Conservation (phyloP, 2,329 filamentous ascomycete genomes). For the Fusarium neocosmosporiellum region DNA sequence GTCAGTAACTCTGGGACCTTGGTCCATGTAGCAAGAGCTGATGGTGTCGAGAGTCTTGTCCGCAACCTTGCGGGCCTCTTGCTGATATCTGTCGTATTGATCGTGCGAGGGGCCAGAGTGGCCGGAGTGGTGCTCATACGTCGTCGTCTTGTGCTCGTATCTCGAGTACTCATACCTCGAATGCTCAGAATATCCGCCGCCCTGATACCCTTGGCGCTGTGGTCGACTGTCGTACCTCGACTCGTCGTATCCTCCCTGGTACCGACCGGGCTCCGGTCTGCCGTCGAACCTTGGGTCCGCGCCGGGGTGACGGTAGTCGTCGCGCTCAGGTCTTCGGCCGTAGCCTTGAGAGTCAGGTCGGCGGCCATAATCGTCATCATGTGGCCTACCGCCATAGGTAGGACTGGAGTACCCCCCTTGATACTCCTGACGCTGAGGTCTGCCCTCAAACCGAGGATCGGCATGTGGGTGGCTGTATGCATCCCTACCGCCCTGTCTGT, state of each 20-base stretch:
- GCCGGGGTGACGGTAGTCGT: conserved; percentile 17
- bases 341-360: conserved; percentile 17
- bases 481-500: conserved; percentile 1
- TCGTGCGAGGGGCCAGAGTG: conserved; percentile 35
- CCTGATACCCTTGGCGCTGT: conserved; percentile 7
- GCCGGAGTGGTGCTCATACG: conserved; percentile 9
- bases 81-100: conserved; percentile 78
- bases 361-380: background rate
- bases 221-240: conserved; percentile 17
- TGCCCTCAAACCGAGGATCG: conserved; percentile 23
- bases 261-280: conserved; percentile 4
- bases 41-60: conserved; percentile 78
- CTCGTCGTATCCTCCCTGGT: conserved; percentile 3
- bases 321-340: conserved; percentile 5
- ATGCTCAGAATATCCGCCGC: conserved; percentile 4
- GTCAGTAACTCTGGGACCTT: conserved; percentile 74
- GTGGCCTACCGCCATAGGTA: conserved; percentile 4
- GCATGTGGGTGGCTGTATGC: conserved; percentile 27
- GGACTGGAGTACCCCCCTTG: conserved; percentile 19
- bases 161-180: conserved; percentile 21
- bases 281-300: conserved; percentile 19
- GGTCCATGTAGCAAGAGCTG: conserved; percentile 84
- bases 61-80: conserved; percentile 68
- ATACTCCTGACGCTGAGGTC: conserved; percentile 10
- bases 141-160: conserved; percentile 8